A percentile compares a stretch with the other conserved stretches of the same genome.
These are phyloP conservation scores for Psilocybe mexicana DNA, from an alignment of 1,284 basidiomycete species.

Conservation along the genomic window DNA sequence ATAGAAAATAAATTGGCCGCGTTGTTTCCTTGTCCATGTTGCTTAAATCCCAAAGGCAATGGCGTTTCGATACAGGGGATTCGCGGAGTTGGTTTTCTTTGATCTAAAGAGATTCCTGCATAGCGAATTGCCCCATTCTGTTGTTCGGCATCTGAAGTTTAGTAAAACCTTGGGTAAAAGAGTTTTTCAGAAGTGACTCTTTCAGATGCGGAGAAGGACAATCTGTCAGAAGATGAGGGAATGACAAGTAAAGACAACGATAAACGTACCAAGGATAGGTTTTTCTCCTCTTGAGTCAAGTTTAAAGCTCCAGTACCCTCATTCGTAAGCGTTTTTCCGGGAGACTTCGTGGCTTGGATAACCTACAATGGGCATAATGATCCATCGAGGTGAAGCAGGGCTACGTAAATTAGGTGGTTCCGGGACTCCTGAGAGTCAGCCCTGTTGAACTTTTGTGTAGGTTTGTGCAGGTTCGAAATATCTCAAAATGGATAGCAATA, in stretches of 20 bases:
- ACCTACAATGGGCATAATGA: conserved; percentile 5
- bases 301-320: background rate
- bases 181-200: background rate
- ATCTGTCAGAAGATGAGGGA: conserved; percentile 7
- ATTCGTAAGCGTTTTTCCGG: background rate
- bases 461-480: conserved; percentile 1
- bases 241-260: background rate
- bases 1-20: background rate
- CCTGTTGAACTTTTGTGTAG: background rate
- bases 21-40: background rate
- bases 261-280: conserved; percentile 5
- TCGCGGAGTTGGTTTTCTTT: background rate
- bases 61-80: background rate
- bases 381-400: background rate
- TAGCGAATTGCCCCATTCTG: conserved; percentile 9
- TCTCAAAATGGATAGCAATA: background rate
- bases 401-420: conserved; percentile 15
- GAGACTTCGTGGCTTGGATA: background rate
- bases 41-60: background rate
- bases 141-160: background rate
- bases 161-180: background rate
- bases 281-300: background rate
- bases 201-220: background rate
- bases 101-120: background rate
- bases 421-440: conserved; percentile 8